Evolutionary conservation across 1,284 basidiomycete species (phyloP), one percentile per base, ranked within the genome.

Genomic region (Cryptococcus hybrid): DNA sequence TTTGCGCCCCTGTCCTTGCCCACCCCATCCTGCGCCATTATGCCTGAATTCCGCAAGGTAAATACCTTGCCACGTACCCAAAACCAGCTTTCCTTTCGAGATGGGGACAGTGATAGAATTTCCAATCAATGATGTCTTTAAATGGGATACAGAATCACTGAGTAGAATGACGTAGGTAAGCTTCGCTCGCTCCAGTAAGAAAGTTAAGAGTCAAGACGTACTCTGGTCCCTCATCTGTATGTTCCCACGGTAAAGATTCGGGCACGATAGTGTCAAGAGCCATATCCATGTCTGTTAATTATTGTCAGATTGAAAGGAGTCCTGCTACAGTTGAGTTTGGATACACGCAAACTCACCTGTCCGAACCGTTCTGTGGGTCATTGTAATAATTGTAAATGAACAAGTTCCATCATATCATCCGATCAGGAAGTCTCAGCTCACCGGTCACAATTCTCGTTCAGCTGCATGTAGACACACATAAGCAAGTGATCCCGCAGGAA

Each of bases 191-290:
- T 5, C 13, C 3, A 30, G 18, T 47, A 13, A 30, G 18, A 5
- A 35, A 24, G 34, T 24, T 35, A 9, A 47, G 35, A 52, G 35
- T 5, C 62, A 39, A 37, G 38, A 80, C 85, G 76, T 72, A 92
- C 90, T 93, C 90, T 40, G 87, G 88, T 35, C 90, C 92, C 80
- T 95, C 92, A 71, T 92, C 90, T 3, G 87, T 91, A 76, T 96
- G 93, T 51, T 82, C 79, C 92, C 92, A 96, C 15, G 85, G 80
- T n/a, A 95, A 80, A 24, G 75, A 83, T 74, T 96, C 92, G 0
- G 93, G 93, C 1, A 97, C 91, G 58, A 93, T 86, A 36, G 80
- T 83, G 78, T 96, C 93, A 13, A 96, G 80, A 64, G 74, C 74
- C 79, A 80, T 80, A 63, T 81, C 78, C 80, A 81, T 81, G 58